Evolutionary conservation across 1,284 basidiomycete genomes (phyloP).

Genomic region (Irpex lacteus): DNA sequence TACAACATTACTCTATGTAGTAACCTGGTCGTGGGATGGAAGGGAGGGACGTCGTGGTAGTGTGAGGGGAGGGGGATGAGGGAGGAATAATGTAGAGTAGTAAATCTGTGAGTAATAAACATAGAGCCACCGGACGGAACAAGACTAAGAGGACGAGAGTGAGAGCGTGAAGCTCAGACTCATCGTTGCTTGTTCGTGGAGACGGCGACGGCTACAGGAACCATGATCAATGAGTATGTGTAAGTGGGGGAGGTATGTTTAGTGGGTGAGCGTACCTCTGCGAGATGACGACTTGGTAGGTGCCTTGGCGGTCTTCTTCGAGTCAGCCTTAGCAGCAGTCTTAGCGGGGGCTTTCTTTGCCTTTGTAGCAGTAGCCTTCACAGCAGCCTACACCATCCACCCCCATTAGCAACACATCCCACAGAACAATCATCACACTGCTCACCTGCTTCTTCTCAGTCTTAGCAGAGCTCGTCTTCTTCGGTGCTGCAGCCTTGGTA

Average conservation of each 20-base stretch:
- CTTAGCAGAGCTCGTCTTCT: slow-evolving; percentile 28
- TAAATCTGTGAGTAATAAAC: background rate
- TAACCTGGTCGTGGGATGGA: background rate
- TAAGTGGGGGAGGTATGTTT: background rate
- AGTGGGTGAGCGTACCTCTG: background rate
- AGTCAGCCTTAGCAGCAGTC: slow-evolving; percentile 15
- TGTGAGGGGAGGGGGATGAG: background rate
- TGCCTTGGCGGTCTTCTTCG: slow-evolving; percentile 23
- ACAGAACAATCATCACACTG: slow-evolving; percentile 3
- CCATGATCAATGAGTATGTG: background rate
- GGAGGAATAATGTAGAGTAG: slow-evolving; percentile 4
- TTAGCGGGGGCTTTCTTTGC: slow-evolving; percentile 20
- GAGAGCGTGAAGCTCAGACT: background rate
- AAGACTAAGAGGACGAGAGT: background rate
- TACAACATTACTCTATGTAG: background rate
- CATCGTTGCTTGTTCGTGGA: slow-evolving; percentile 13
- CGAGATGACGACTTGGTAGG: slow-evolving; percentile 5
- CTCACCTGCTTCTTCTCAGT: slow-evolving; percentile 32
- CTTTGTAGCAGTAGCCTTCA: slow-evolving; percentile 25
- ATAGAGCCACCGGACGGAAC: background rate
- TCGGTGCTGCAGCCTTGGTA: slow-evolving; percentile 26
- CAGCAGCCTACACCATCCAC: slow-evolving; percentile 23
- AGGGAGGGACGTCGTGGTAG: background rate
- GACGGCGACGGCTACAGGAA: slow-evolving; percentile 5
- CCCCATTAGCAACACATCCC: slow-evolving; percentile 15